These are phyloP conservation scores for Ceratocystis destructans DNA, from an alignment of 2,329 filamentous ascomycete species.

Conservation along the genomic window DNA sequence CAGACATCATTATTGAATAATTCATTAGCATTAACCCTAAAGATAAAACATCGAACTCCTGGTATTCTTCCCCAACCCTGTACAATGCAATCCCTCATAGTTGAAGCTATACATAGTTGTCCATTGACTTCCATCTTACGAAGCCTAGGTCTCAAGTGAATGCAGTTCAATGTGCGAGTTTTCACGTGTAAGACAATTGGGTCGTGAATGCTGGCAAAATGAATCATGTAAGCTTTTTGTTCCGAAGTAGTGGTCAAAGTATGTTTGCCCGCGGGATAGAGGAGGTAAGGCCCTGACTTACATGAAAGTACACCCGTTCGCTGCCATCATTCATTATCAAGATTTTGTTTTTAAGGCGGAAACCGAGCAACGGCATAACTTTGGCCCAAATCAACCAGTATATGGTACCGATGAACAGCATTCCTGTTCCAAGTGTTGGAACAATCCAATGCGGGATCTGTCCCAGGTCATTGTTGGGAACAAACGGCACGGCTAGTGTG, in stretches of 20 bases:
- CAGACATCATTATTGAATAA: no score
- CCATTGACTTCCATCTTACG: neutral
- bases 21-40: neutral
- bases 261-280: no score
- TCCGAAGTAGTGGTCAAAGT: neutral
- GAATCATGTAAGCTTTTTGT: neutral
- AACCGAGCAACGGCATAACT: constrained; percentile 29
- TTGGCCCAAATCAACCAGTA: constrained; percentile 43
- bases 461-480: constrained; percentile 37
- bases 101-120: neutral
- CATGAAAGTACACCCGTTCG: constrained; percentile 15
- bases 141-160: neutral
- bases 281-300: neutral
- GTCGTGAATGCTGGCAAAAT: constrained; percentile 11
- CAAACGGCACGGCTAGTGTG: constrained; percentile 40
- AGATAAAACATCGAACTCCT: neutral
- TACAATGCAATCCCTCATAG: neutral
- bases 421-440: constrained; percentile 39
- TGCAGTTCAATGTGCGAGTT: no score
- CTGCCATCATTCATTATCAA: no score
- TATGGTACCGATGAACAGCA: constrained; percentile 35
- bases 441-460: constrained; percentile 45
- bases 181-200: neutral
- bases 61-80: neutral
- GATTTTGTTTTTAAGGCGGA: no score